These are phyloP conservation scores for Podospora appendiculata DNA, from an alignment of 495 filamentous ascomycete species.

Conservation along the genomic window DNA sequence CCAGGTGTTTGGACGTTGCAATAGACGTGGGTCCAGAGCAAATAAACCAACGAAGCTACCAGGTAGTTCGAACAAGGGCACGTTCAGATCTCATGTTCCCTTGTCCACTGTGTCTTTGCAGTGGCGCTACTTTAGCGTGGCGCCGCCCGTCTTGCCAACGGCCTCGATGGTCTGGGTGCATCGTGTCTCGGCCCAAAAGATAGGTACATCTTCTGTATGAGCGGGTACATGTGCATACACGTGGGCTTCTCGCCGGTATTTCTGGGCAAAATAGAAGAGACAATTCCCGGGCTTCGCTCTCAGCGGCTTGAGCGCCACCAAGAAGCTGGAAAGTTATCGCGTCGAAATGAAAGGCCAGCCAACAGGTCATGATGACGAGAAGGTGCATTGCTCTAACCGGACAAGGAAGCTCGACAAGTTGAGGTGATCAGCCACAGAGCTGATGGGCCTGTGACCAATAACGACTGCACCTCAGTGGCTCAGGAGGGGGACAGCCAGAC, in stretches of 20 bases:
- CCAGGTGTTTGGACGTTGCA: not conserved
- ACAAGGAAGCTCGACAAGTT: conserved; percentile 9
- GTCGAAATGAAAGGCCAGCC: not conserved
- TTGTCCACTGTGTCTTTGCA: not conserved
- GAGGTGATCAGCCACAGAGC: conserved; percentile 3
- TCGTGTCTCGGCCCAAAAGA: not conserved
- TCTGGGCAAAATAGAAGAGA: not conserved
- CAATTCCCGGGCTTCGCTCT: not conserved
- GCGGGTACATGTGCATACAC: not conserved
- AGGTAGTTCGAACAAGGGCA: too few relatives aligned
- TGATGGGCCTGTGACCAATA: conserved; percentile 5
- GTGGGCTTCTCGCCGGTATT: not conserved
- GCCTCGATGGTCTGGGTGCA: not conserved
- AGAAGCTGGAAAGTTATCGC: not conserved
- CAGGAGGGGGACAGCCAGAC: not conserved
- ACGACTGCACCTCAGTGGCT: not conserved
- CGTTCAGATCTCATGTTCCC: not conserved
- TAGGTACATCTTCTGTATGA: not conserved
- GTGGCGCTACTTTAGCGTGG: conserved; percentile 7
- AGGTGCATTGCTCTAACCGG: conserved; percentile 1
- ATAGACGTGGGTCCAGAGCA: not conserved
- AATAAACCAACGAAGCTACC: not conserved
- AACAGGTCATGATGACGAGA: conserved; percentile 4
- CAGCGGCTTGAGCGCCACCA: not conserved
- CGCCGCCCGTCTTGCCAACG: not conserved